A percentile compares a stretch with the other conserved stretches of the same genome.
These are phyloP conservation scores for Eucalyptus curtisii DNA, from an alignment of 345 rosid genomes.

Conservation along the genomic window DNA sequence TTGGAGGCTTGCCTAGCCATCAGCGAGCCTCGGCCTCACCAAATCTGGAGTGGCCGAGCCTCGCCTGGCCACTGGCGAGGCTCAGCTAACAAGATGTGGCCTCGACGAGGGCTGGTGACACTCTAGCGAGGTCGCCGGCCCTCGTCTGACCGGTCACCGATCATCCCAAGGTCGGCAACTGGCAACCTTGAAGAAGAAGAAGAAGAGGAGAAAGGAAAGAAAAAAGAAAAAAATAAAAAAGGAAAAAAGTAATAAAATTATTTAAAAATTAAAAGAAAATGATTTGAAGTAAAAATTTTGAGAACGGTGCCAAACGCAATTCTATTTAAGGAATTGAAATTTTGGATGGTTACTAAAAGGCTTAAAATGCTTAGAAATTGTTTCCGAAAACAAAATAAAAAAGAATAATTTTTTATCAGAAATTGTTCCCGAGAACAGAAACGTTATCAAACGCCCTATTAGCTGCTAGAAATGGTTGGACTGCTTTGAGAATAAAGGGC, in stretches of 20 bases:
- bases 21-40: accelerated
- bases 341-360: accelerated
- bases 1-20: accelerated
- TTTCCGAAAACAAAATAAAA: accelerated
- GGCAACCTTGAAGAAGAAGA: no score
- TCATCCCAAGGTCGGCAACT: accelerated
- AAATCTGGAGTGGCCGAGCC: accelerated
- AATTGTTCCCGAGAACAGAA: accelerated
- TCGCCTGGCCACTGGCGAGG: accelerated
- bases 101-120: accelerated
- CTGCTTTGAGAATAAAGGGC: neutral
- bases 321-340: accelerated
- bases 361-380: no score
- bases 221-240: no score
- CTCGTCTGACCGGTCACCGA: accelerated
- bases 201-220: no score
- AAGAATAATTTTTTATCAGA: accelerated
- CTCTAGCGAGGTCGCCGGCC: accelerated
- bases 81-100: no score
- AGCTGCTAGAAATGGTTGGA: neutral
- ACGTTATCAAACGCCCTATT: accelerated
- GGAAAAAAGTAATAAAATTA: no score
- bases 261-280: no score
- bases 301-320: accelerated
- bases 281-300: no score